A percentile compares a stretch with the other conserved stretches of the same genome.
Evolutionary conservation across 106 monocot genomes (phyloP).

Genomic region (Ottelia alismoides): DNA sequence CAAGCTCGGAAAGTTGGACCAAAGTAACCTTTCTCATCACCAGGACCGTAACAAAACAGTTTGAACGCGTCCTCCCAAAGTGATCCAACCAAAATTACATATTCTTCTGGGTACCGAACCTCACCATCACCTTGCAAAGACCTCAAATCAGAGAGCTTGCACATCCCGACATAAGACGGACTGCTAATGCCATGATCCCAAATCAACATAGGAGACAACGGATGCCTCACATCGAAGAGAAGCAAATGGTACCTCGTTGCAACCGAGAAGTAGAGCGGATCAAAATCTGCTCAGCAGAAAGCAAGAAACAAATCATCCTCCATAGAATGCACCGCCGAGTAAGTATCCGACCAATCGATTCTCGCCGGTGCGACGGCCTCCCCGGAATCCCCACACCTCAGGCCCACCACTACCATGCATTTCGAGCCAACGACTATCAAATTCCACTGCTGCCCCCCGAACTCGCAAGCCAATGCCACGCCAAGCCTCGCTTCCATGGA

Average conservation of each 20-base stretch:
- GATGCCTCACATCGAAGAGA: slow-evolving; percentile 35
- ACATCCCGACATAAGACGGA: slow-evolving; percentile 34
- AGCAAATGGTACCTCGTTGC: slow-evolving; percentile 24
- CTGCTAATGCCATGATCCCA: slow-evolving; percentile 41
- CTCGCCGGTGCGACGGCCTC: slow-evolving; percentile 23
- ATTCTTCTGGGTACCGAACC: slow-evolving; percentile 34
- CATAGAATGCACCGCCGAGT: slow-evolving; percentile 4
- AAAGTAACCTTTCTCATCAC: slow-evolving; percentile 3
- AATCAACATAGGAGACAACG: slow-evolving; percentile 31
- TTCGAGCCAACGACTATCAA: slow-evolving; percentile 26
- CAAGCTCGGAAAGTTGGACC: slow-evolving; percentile 34
- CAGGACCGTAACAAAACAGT: slow-evolving; percentile 57
- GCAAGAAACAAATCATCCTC: slow-evolving; percentile 22
- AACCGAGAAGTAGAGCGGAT: slow-evolving; percentile 28
- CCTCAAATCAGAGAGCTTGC: slow-evolving; percentile 37
- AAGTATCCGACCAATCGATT: slow-evolving; percentile 9
- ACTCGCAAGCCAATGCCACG: slow-evolving; percentile 54
- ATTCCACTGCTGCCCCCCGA: slow-evolving; percentile 48
- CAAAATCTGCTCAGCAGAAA: slow-evolving; percentile 21
- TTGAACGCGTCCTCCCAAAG: slow-evolving; percentile 44
- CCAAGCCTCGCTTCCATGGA: slow-evolving; percentile 7
- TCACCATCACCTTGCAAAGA: slow-evolving; percentile 21
- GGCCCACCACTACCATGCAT: slow-evolving; percentile 24
- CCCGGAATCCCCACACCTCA: slow-evolving; percentile 14
- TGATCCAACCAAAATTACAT: slow-evolving; percentile 71